Conservation (phyloP, 164 flowering plant genomes). For the Magnolia changhungtana region DNA sequence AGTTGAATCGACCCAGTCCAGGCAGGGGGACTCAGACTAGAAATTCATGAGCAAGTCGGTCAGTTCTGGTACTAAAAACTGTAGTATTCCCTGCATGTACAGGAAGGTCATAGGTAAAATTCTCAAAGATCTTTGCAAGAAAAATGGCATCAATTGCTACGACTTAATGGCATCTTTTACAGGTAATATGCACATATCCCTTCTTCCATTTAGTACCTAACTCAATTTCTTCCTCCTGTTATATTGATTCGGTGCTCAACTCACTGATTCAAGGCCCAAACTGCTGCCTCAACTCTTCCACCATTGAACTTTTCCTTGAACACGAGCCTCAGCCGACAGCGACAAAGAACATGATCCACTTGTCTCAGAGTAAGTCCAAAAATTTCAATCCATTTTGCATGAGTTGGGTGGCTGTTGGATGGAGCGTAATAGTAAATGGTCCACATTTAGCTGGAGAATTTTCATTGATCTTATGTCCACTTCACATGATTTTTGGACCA, state of each 20-base stretch:
- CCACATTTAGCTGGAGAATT: too few relatives aligned
- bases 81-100: constrained; percentile 10
- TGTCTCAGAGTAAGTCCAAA: constrained; percentile 67
- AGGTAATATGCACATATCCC: constrained; percentile 32
- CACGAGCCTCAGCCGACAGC: constrained; percentile 72
- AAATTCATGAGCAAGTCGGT: too few relatives aligned
- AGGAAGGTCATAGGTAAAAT: constrained; percentile 43
- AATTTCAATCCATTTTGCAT: background rate
- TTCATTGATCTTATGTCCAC: background rate
- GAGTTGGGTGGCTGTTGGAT: background rate
- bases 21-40: too few relatives aligned
- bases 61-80: background rate
- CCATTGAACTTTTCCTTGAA: constrained; percentile 35
- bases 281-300: constrained; percentile 71
- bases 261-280: constrained; percentile 46
- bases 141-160: constrained; percentile 46
- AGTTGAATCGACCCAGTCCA: too few relatives aligned
- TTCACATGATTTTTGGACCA: background rate
- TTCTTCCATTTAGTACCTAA: background rate
- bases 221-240: background rate
- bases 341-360: constrained; percentile 74
- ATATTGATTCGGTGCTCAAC: background rate
- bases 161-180: constrained; percentile 50
- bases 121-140: constrained; percentile 43
- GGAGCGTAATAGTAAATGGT: too few relatives aligned